A percentile compares a stretch with the other conserved stretches of the same genome.
Conservation (phyloP, 1,284 basidiomycete genomes). For the Trametes pubescens region DNA sequence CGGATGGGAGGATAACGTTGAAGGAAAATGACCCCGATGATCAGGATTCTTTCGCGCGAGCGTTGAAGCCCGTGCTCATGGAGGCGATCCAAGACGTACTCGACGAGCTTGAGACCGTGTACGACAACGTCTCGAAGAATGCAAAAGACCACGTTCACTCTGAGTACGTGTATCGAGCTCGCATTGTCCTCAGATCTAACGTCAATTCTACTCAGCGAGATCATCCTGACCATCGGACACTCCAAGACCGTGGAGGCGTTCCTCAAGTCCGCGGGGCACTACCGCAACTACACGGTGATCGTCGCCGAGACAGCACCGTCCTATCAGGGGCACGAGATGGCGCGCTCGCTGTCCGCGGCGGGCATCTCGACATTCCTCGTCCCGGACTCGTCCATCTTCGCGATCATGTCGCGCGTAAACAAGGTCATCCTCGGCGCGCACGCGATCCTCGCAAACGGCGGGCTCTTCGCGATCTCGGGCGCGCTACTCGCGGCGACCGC, state of each 20-base stretch:
- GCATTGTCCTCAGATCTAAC: neutral
- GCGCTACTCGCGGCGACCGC: conserved; percentile 87
- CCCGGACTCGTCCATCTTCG: conserved; percentile 94
- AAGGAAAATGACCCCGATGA: conserved; percentile 76
- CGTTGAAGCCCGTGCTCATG: conserved; percentile 82
- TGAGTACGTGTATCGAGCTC: conserved; percentile 67
- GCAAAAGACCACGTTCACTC: conserved; percentile 97
- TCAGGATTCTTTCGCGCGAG: conserved; percentile 75
- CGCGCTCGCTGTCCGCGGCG: conserved; percentile 76
- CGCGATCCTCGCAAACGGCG: conserved; percentile 94
- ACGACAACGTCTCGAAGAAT: conserved; percentile 94
- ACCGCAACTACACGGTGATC: conserved; percentile 95
- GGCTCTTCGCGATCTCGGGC: conserved; percentile 90
- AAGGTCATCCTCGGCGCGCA: conserved; percentile 96
- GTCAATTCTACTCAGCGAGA: conserved; percentile 70
- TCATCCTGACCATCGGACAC: conserved; percentile 95
- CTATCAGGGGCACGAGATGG: conserved; percentile 90
- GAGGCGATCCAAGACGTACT: conserved; percentile 94
- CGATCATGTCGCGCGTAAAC: conserved; percentile 96
- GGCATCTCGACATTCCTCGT: conserved; percentile 95
- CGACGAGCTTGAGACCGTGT: conserved; percentile 95
- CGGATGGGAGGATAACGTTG: conserved; percentile 60
- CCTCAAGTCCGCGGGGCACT: conserved; percentile 88
- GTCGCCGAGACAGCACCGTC: conserved; percentile 95
- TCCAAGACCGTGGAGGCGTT: conserved; percentile 95